Evolutionary conservation across 352 stramenopile species (phyloP), one percentile per base, ranked within the genome.

Genomic region (Globisporangium irregulare): DNA sequence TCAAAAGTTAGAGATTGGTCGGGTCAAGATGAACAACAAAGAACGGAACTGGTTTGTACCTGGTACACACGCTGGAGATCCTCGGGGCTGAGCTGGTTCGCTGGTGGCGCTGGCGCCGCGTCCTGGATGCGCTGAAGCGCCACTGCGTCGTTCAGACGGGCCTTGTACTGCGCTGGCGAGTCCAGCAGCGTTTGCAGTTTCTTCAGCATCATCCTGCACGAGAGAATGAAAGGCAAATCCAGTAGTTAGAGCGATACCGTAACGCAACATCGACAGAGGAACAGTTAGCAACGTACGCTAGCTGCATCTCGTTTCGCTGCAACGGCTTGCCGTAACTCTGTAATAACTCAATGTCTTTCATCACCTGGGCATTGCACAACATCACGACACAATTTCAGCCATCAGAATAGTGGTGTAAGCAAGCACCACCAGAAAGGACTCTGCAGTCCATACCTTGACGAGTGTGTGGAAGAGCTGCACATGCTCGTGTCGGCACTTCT

Each of bases 311-410:
- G 41, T 92, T 80, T 14, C 74, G 79, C 55, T 94, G 85, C 50
- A 96, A 74, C 14, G 89, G 89, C 70, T 96, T 96, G 69, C 87
- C 84, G 32, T 93, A 82, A 66, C 90, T 91, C 71, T 96, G 87
- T 34, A 95, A 72, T 32, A 96, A 78, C 71, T 96, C 89, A 24
- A 96, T 92, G 64, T 96, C 87, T 61, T 90, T 89, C 89, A 96
- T 96, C 43, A 93, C 75, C 78, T 86, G 71, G 27, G 56, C 7
- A 61, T n/a, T 29, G 22, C 10, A 50, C 18, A 51, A 15, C 65
- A 22, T 66, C 24, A 62, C 27, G 32, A 43, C 15, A 67, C 24
- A 10, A 71, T 50, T 29, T 57, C 18, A 24, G 22, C 10, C 50
- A 69, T 18, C 25, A 38, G 18, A 50, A 67, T 20, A 58, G 14